Percentiles rank a stretch among this genome's conserved stretches.
Conservation (phyloP, 345 rosid species). For the Melaleuca quinquenervia region DNA sequence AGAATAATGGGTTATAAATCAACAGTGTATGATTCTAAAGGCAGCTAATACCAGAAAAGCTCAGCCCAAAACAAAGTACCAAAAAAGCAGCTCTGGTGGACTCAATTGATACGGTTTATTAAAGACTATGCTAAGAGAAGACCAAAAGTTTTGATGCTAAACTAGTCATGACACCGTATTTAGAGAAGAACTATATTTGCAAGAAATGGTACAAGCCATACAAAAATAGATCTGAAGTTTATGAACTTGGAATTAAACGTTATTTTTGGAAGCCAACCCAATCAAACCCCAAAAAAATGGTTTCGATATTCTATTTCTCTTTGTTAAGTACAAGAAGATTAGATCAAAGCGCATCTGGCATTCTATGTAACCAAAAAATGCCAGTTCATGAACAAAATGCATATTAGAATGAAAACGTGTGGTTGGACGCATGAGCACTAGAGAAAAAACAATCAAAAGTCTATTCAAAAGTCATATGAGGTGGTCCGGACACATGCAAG, state of each 20-base stretch:
- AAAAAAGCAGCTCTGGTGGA: background rate
- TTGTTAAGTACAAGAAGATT: background rate
- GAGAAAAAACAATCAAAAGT: background rate
- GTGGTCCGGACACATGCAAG: background rate
- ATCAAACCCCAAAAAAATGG: background rate
- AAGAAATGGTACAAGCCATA: background rate
- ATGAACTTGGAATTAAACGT: background rate
- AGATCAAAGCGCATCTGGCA: background rate
- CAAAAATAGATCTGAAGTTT: background rate
- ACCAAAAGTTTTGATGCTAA: background rate
- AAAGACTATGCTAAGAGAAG: background rate
- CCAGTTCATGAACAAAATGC: background rate
- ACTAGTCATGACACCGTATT: background rate
- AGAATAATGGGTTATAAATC: background rate
- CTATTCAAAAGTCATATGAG: background rate
- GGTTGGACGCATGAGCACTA: background rate
- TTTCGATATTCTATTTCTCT: background rate
- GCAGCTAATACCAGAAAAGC: background rate
- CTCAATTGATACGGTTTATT: background rate
- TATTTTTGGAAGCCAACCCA: background rate
- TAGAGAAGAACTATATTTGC: background rate
- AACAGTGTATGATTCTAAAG: background rate
- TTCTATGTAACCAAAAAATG: background rate
- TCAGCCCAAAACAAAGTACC: background rate
- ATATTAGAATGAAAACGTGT: background rate